Evolutionary conservation across 2,329 filamentous ascomycete genomes (phyloP).

Genomic region (Teratosphaeria destructans): DNA sequence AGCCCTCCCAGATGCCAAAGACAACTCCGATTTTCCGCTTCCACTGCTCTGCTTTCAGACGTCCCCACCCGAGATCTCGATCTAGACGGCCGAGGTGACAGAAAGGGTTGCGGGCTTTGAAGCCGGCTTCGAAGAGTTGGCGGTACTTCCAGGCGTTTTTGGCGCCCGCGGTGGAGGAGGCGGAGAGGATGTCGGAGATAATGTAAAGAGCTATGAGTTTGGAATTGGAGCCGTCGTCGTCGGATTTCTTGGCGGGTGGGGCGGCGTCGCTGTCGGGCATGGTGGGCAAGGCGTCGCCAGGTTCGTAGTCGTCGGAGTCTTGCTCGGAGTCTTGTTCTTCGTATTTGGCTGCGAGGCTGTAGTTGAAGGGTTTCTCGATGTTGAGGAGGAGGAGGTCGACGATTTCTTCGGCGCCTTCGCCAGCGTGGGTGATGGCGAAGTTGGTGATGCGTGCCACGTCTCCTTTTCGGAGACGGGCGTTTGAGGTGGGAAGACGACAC

Average conservation of each 20-base stretch:
- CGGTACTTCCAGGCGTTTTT: conserved; percentile 81
- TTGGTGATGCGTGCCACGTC: conserved; percentile 77
- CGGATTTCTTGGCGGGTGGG: conserved; percentile 22
- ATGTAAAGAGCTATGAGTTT: conserved; percentile 76
- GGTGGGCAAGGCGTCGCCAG: conserved; percentile 19
- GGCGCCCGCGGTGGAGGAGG: conserved; percentile 63
- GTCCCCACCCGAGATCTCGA: conserved; percentile 65
- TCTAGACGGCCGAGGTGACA: conserved; percentile 65
- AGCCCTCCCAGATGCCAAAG: conserved; percentile 57
- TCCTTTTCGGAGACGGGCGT: conserved; percentile 65
- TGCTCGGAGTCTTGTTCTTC: conserved; percentile 30
- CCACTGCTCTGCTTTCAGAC: conserved; percentile 75
- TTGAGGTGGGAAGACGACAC: conserved; percentile 66
- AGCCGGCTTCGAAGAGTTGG: conserved; percentile 63
- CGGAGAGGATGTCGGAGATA: conserved; percentile 68
- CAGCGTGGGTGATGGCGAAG: conserved; percentile 82
- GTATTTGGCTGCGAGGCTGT: conserved; percentile 57
- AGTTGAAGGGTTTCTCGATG: conserved; percentile 63
- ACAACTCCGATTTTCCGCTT: conserved; percentile 63
- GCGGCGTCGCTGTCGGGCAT: conserved; percentile 10
- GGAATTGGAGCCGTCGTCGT: conserved; percentile 56
- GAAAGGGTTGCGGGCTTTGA: conserved; percentile 61
- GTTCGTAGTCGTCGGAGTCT: conserved; percentile 30
- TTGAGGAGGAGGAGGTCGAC: conserved; percentile 83
- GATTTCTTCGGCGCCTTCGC: conserved; percentile 76